Conservation (phyloP, 1,284 basidiomycete genomes). For the Trametes polyzona region DNA sequence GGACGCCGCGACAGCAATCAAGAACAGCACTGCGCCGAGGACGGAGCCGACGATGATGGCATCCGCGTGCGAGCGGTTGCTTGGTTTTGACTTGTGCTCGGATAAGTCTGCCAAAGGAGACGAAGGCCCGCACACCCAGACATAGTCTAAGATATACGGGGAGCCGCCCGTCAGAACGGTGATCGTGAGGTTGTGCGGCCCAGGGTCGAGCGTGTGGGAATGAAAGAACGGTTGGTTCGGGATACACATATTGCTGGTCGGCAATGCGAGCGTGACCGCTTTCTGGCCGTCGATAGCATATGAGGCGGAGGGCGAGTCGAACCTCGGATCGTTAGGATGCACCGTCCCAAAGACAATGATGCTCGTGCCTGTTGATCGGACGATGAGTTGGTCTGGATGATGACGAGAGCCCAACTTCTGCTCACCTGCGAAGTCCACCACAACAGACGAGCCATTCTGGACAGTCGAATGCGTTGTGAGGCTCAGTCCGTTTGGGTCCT, state of each 20-base stretch:
- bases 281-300: conserved; percentile 42
- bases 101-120: not conserved
- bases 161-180: conserved; percentile 38
- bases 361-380: conserved; percentile 39
- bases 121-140: conserved; percentile 40
- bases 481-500: not conserved
- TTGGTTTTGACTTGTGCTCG: not conserved
- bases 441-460: not conserved
- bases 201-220: conserved; percentile 32
- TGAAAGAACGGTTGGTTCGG: conserved; percentile 48
- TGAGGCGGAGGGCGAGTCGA: conserved; percentile 6
- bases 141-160: conserved; percentile 43
- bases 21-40: conserved; percentile 17
- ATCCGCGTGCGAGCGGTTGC: conserved; percentile 16
- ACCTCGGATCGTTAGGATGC: conserved; percentile 38
- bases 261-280: conserved; percentile 40
- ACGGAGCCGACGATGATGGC: conserved; percentile 22
- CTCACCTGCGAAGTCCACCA: conserved; percentile 1
- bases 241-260: conserved; percentile 38
- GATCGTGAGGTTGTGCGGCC: conserved; percentile 43
- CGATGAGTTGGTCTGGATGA: not conserved
- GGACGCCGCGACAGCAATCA: conserved; percentile 18
- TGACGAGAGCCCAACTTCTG: too few species aligned
- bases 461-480: not conserved
- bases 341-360: conserved; percentile 49